These are phyloP conservation scores for Exophiala spinifera DNA, from an alignment of 2,329 filamentous ascomycete genomes.

Conservation along the genomic window DNA sequence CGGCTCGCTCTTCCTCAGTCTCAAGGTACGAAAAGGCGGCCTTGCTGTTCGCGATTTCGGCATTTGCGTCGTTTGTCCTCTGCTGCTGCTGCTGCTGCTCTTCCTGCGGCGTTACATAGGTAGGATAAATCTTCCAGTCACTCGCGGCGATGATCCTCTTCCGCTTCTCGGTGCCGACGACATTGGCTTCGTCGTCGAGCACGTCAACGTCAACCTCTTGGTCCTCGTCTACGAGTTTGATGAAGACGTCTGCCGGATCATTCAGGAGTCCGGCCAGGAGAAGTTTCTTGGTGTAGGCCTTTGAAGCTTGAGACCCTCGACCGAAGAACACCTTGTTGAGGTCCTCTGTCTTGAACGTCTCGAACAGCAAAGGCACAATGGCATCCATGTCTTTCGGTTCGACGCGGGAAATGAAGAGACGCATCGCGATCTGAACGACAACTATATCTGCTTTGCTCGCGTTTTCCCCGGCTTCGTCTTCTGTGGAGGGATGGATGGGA, in stretches of 20 bases:
- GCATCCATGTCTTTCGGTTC: conserved; percentile 16
- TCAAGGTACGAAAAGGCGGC: conserved; percentile 13
- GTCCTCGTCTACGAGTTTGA: conserved; percentile 18
- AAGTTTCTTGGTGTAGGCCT: conserved; percentile 11
- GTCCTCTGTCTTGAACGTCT: conserved; percentile 12
- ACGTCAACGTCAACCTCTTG: conserved; percentile 7
- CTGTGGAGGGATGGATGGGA: too few species aligned
- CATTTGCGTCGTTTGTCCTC: conserved; percentile 1
- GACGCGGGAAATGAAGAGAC: conserved; percentile 17
- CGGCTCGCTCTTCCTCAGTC: conserved; percentile 13
- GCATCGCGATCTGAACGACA: conserved; percentile 7
- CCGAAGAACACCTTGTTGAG: conserved; percentile 16
- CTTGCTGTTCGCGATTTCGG: conserved; percentile 1
- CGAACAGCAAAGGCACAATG: conserved; percentile 16
- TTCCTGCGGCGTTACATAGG: conserved; percentile 8
- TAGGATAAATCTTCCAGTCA: conserved; percentile 21
- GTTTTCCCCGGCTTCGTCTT: too few species aligned
- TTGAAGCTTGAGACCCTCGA: conserved; percentile 6
- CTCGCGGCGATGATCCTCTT: conserved; percentile 15
- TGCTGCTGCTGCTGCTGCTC: conserved; percentile 9
- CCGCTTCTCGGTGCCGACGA: conserved; percentile 8
- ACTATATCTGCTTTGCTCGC: too few species aligned
- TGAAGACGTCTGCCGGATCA: conserved; percentile 16
- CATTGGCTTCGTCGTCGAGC: conserved; percentile 13
- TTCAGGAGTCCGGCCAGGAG: conserved; percentile 8